Percentiles rank a stretch among this genome's conserved stretches.
phyloP scores from a whole-genome alignment of 1,139 yeast genomes.

The Oligophagozyma castellii region DNA sequence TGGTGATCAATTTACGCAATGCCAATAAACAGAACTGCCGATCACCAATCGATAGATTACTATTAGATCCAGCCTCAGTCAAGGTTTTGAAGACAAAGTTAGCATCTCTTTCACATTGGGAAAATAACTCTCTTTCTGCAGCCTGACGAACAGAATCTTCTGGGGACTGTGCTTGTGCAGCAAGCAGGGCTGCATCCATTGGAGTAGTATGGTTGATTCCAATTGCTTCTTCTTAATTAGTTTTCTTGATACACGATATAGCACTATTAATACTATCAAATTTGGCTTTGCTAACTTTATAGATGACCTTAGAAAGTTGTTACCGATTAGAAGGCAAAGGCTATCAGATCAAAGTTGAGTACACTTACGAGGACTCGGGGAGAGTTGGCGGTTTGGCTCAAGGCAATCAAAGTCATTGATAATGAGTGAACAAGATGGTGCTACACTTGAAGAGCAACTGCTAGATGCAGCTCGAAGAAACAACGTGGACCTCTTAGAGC shows the following conservation, averaged over 20 bases:
- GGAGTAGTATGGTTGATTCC: no score
- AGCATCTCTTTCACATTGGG: constrained; percentile 22
- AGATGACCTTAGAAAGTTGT: no score
- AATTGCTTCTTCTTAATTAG: no score
- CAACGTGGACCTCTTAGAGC: constrained; percentile 59
- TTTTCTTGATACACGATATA: neutral
- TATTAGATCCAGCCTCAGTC: constrained; percentile 16
- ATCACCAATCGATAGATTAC: constrained; percentile 7
- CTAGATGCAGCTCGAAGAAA: constrained; percentile 82
- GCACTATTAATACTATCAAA: no score
- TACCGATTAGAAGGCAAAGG: no score
- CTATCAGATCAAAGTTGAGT: no score
- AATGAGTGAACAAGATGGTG: constrained; percentile 38
- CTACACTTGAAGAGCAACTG: constrained; percentile 64
- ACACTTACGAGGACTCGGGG: no score
- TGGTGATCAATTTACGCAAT: constrained; percentile 54
- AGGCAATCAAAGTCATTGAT: no score
- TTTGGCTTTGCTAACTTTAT: no score
- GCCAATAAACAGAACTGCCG: constrained; percentile 62
- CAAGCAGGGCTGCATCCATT: no score
- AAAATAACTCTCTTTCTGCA: constrained; percentile 24
- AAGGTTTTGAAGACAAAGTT: constrained; percentile 20
- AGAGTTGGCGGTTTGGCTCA: no score
- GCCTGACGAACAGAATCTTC: constrained; percentile 22
- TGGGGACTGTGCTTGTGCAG: constrained; percentile 18